Evolutionary conservation across 495 filamentous ascomycete species (phyloP), one percentile per base, ranked within the genome.

Genomic region (Poronia punctata): DNA sequence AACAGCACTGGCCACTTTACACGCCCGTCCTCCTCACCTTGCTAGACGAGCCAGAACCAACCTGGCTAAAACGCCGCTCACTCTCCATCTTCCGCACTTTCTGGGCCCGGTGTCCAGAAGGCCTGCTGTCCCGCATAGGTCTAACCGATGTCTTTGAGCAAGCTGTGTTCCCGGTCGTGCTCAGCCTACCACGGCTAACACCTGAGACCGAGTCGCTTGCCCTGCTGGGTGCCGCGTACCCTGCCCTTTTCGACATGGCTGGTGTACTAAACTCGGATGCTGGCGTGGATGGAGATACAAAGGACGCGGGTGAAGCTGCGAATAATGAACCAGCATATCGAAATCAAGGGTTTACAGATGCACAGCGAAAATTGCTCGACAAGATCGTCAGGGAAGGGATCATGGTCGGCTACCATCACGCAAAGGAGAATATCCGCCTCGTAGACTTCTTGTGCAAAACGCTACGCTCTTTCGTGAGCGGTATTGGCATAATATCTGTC

Each of bases 1-100:
- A 55, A 35, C 19, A 58, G 4, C 68, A 84, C 42, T 95, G 88
- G 79, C 79, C 76, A 0, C 73, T 93, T n/a, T 74, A 85, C 28
- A 71, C 90, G n/a, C 92, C 92, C 1, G 83, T 86, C 1, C 66
- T 95, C 1, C 72, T 98, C 3, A 76, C 82, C 3, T 67, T 97
- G 2, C 69, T 86, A 36, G 92, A 97, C 57, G 83, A 89, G 54
- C 54, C 67, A 10, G 63, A 70, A 30, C 61, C 73, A 1, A 28
- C 58, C 0, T 25, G 32, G 3, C 37, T 52, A n/a, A 55, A 52
- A 12, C 64, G 79, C 51, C 82, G 85, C 40, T 53, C 64, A 1
- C 82, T 86, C 24, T 46, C 53, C 2, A 60, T 88, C 3, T 61
- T 92, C 2, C 54, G 53, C 5, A 42, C 62, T 0, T 75, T 96